Evolutionary conservation across 345 rosid genomes (phyloP).

Genomic region (Reutealis trisperma): DNA sequence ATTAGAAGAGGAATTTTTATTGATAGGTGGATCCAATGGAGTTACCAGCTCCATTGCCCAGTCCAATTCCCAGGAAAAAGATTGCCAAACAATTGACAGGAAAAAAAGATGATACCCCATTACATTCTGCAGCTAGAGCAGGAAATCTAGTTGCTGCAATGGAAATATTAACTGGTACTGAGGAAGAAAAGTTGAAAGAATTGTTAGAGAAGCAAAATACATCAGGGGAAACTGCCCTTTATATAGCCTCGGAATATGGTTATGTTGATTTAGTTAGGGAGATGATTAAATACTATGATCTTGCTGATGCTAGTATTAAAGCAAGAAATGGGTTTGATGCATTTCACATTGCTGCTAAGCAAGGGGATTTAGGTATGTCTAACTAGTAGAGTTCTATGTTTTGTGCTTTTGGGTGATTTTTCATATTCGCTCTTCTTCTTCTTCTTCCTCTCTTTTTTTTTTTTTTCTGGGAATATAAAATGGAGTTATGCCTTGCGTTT

Average conservation of each 20-base stretch:
- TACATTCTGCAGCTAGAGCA: conserved; percentile 79
- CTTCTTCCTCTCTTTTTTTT: not conserved
- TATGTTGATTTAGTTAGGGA: conserved; percentile 68
- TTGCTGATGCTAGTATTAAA: conserved; percentile 72
- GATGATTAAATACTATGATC: conserved; percentile 79
- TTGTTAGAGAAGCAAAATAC: conserved; percentile 75
- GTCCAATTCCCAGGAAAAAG: conserved; percentile 49
- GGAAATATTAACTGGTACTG: conserved; percentile 48
- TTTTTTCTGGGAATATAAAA: not conserved
- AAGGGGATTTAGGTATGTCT: conserved; percentile 75
- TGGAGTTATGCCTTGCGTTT: conserved; percentile 16
- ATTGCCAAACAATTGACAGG: conserved; percentile 89
- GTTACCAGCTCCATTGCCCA: conserved; percentile 18
- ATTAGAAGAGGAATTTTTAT: not conserved
- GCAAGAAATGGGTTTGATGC: conserved; percentile 96
- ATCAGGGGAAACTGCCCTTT: conserved; percentile 92
- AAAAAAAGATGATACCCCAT: conserved; percentile 69
- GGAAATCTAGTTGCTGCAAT: conserved; percentile 53
- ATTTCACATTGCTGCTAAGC: conserved; percentile 93
- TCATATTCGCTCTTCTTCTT: not conserved
- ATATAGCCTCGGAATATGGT: conserved; percentile 87
- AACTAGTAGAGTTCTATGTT: too few relatives aligned
- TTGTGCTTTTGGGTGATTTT: not conserved
- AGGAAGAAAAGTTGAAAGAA: conserved; percentile 48
- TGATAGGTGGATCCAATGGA: conserved; percentile 32